Evolutionary conservation across 2,329 filamentous ascomycete genomes (phyloP), one percentile per base, ranked within the genome.

Genomic region (Venturiaceae sp.): DNA sequence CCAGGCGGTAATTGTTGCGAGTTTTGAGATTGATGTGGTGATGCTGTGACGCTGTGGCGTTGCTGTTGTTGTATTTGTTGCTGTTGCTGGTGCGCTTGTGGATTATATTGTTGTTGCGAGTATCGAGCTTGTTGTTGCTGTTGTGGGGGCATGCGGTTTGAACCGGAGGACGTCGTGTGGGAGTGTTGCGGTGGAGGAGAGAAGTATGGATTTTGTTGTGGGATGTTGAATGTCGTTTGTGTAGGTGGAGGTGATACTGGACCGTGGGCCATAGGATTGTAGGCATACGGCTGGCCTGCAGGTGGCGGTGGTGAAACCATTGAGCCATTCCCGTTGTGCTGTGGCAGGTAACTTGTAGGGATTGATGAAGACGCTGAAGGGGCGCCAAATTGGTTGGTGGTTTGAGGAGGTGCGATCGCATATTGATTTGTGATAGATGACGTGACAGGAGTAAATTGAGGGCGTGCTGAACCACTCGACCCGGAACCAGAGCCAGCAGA

Each of bases 131-230:
- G 33, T 36, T 53, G 50, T 19, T 33, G 33, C 6, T 83, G 83
- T 3, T 83, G 83, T 4, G 82, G 83, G 37, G 86, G 80, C 62
- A 84, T 84, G 3, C 82, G 82, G 0, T 75, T 74, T 14, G 82
- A 80, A 32, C 81, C 75, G 57, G 78, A 80, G 14, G 74, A 71
- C 26, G 71, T 70, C 36, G 70, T 68, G 33, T 68, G 68, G 53
- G 70, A 74, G 55, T 72, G 73, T 33, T 73, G 75, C 50, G 72
- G 74, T 57, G 72, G 75, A 64, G 66, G 70, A 7, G 53, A 64
- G 58, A 65, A 63, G 57, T 65, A 67, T 53, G 69, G 67, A 44
- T 67, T 65, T 64, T 73, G 64, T 63, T 72, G 68, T 63, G 73
- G 47, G 60, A 62, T 36, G 63, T 52, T 68, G 60, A 28, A 63